Conservation (phyloP, 1,284 basidiomycete species). For the Hypsizygus ulmarius region DNA sequence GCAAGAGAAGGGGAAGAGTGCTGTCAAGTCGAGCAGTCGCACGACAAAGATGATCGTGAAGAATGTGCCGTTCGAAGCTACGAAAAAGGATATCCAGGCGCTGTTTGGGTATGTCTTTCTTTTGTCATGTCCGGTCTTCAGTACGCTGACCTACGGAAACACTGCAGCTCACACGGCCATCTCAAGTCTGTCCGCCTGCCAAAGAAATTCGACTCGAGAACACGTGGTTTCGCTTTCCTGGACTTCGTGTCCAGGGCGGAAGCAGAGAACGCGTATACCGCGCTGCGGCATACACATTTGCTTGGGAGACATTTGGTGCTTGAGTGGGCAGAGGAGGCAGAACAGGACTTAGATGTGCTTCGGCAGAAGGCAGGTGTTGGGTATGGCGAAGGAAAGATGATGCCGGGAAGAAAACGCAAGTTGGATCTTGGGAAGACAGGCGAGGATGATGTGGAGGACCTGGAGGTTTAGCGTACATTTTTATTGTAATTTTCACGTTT, state of each 20-base stretch:
- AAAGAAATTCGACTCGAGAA: constrained; percentile 80
- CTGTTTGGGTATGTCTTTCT: constrained; percentile 71
- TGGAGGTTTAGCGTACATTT: constrained; percentile 13
- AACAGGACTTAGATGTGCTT: constrained; percentile 69
- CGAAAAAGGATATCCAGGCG: constrained; percentile 88
- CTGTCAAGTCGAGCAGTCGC: constrained; percentile 45
- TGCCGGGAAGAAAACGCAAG: constrained; percentile 73
- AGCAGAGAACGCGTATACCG: constrained; percentile 81
- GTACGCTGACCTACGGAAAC: constrained; percentile 6
- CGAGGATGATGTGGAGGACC: constrained; percentile 35
- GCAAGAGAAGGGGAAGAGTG: constrained; percentile 43
- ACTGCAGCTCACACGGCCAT: constrained; percentile 76
- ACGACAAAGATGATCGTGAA: constrained; percentile 94
- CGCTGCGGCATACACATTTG: constrained; percentile 91
- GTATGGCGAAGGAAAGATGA: constrained; percentile 59
- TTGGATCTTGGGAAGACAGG: constrained; percentile 49
- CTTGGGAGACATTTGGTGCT: constrained; percentile 93
- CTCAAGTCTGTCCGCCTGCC: constrained; percentile 90
- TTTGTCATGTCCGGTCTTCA: constrained; percentile 4
- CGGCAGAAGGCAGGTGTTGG: constrained; percentile 79
- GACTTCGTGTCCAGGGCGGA: constrained; percentile 88
- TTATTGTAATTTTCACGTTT: too few species aligned
- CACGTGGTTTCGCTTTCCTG: constrained; percentile 94
- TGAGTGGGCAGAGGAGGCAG: constrained; percentile 88
- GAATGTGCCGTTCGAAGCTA: constrained; percentile 96